phyloP scores from a whole-genome alignment of 768 basidiomycete genomes.

The Piloderma croceum region DNA sequence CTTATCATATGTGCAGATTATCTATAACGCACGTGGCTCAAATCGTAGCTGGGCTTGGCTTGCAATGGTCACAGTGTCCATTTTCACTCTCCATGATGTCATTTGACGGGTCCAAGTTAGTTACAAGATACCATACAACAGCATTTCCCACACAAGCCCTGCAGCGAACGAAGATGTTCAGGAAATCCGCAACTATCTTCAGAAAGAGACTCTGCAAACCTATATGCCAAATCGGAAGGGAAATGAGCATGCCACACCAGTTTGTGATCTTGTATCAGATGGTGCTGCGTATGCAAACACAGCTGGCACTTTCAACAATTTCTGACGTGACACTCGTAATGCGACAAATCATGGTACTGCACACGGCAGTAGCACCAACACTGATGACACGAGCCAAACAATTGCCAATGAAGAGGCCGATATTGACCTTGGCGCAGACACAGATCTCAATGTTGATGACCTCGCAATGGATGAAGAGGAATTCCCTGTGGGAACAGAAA shows the following conservation, averaged over 20 bases:
- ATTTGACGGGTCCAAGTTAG: constrained; percentile 9
- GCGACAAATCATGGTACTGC: neutral
- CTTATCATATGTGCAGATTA: too few species aligned
- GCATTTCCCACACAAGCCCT: constrained; percentile 8
- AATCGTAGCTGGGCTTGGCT: constrained; percentile 13
- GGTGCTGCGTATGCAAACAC: constrained; percentile 10
- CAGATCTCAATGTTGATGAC: constrained; percentile 7
- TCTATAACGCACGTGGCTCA: constrained; percentile 7
- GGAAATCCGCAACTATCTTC: constrained; percentile 2
- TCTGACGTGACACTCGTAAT: constrained; percentile 3
- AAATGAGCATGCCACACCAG: neutral
- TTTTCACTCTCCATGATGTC: constrained; percentile 10
- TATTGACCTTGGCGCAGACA: constrained; percentile 1
- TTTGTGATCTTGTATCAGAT: constrained; percentile 11
- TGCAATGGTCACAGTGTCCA: constrained; percentile 11
- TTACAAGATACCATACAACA: constrained; percentile 8
- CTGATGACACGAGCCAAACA: neutral
- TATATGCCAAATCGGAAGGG: constrained; percentile 5
- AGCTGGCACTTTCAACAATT: constrained; percentile 9
- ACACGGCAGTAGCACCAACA: constrained; percentile 2
- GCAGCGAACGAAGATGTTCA: constrained; percentile 6
- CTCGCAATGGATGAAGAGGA: constrained; percentile 10
- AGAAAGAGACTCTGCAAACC: constrained; percentile 6
- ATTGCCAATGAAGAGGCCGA: neutral
- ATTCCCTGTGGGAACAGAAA: constrained; percentile 3